phyloP scores from a whole-genome alignment of 2,329 filamentous ascomycete genomes.

The Fusarium sp. region DNA sequence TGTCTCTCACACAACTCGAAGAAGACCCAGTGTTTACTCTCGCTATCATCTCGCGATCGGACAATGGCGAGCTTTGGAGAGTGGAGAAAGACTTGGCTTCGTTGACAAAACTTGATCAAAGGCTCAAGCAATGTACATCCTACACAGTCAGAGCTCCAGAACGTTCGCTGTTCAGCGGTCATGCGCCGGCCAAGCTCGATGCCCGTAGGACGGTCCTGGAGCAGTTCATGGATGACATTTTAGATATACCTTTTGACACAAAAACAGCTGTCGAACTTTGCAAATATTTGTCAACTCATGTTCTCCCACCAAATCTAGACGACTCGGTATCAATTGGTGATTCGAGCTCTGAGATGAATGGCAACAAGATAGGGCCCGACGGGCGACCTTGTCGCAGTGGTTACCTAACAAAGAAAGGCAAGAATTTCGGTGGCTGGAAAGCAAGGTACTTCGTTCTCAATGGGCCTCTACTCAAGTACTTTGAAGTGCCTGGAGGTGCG shows the following conservation, averaged over 20 bases:
- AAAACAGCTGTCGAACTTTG: constrained; percentile 83
- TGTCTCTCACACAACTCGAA: constrained; percentile 81
- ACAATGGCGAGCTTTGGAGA: constrained; percentile 85
- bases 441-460: constrained; percentile 74
- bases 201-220: constrained; percentile 84
- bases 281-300: constrained; percentile 80
- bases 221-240: constrained; percentile 82
- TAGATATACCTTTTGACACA: constrained; percentile 85
- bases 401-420: constrained; percentile 95
- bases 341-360: constrained; percentile 38
- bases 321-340: constrained; percentile 55
- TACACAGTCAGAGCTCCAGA: constrained; percentile 86
- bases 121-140: constrained; percentile 76
- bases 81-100: constrained; percentile 91
- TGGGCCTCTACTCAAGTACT: constrained; percentile 81
- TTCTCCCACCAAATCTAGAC: constrained; percentile 69
- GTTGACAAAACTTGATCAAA: constrained; percentile 82
- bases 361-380: constrained; percentile 63
- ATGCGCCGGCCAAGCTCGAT: constrained; percentile 93
- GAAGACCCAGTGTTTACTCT: constrained; percentile 96
- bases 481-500: constrained; percentile 87
- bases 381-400: constrained; percentile 81
- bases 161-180: constrained; percentile 85
- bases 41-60: constrained; percentile 81
- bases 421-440: constrained; percentile 99